Base-by-base conservation (phyloP, 2,329 filamentous ascomycete genomes). In the Thielaviopsis ethacetica region DNA sequence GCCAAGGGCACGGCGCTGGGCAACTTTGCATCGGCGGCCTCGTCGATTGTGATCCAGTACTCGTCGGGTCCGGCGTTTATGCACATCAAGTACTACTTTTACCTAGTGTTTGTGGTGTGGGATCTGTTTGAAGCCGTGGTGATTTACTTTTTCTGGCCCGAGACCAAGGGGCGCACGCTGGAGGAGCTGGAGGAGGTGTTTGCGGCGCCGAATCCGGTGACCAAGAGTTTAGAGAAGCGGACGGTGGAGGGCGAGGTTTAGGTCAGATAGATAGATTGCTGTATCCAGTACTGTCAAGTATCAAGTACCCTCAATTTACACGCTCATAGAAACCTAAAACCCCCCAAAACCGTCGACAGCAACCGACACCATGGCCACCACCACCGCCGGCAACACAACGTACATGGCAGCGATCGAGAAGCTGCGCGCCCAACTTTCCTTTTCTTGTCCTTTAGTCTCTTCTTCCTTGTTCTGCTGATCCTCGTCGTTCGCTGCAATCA, bases 181-280 rank as follows among this genome's bases (percentile, higher is more conserved):
- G 78, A 81, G 67, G 77, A 81, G 65, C 62, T 81, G 59, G 74
- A 75, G 7, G 74, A 74, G 59, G 77, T 81, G 27, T 77, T 77
- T 63, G 67, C 70, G n/a, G 71, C 73, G 0, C 68, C 65, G 1
- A 71, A 76, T 63, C 74, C 75, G 0, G 74, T 76, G 17, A 72
- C 71, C 66, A 73, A 73, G 67, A 72, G 69, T 61, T 62, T 74
- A 50, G 68, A 72, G 65, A 72, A 72, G 66, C 65, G 74, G 56
- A 71, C 66, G 61, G 71, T 72, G n/a, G n/a, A n/a, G n/a, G n/a
- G n/a, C 12, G 3, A 41, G 38, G 38, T 5, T 41, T 41, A 3
- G 38, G 38, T 10, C 3, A 10, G 4, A 10, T 13, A 3, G 5
- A 10, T 41, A 41, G 5, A 41, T 4, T 41, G 30, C 30, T 34